These are phyloP conservation scores for Eucalyptus sideroxylon DNA, from an alignment of 345 rosid genomes.

Conservation along the genomic window DNA sequence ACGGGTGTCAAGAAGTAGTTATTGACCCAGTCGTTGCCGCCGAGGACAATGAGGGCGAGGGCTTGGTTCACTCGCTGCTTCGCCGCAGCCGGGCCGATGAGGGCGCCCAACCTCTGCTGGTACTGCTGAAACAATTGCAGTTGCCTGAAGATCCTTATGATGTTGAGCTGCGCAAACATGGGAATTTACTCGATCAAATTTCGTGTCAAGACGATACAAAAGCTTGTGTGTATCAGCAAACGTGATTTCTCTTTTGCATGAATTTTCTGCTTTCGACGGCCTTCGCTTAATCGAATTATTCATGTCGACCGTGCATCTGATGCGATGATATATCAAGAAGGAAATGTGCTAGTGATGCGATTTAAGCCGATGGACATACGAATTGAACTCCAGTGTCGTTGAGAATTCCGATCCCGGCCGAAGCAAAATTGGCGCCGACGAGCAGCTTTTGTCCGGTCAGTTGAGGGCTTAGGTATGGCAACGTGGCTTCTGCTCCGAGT, in stretches of 20 bases:
- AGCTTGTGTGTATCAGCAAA: not conserved
- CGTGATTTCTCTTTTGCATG: not conserved
- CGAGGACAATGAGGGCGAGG: slow-evolving; percentile 33
- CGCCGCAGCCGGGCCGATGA: slow-evolving; percentile 20
- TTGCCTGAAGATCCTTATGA: slow-evolving; percentile 24
- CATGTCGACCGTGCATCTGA: not conserved
- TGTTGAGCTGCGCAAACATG: slow-evolving; percentile 7
- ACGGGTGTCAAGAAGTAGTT: slow-evolving; percentile 37
- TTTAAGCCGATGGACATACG: slow-evolving; percentile 3
- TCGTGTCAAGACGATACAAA: not conserved
- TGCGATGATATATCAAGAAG: not conserved
- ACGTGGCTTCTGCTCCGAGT: slow-evolving; percentile 21
- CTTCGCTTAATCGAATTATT: not conserved
- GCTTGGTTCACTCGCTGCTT: slow-evolving; percentile 20
- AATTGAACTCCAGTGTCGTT: slow-evolving; percentile 40
- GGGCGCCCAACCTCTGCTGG: slow-evolving; percentile 14
- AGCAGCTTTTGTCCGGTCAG: slow-evolving; percentile 26
- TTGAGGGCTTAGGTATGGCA: slow-evolving; percentile 28
- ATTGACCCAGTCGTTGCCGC: slow-evolving; percentile 50
- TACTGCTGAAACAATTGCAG: slow-evolving; percentile 27
- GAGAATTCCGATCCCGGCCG: slow-evolving; percentile 39
- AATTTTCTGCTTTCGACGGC: not conserved
- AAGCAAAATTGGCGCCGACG: slow-evolving; percentile 40
- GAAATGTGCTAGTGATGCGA: not conserved
- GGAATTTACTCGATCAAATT: not conserved